Evolutionary conservation across 192 early-diverging fungal species (phyloP).

Genomic region (Fimicolochytrium jonesii): DNA sequence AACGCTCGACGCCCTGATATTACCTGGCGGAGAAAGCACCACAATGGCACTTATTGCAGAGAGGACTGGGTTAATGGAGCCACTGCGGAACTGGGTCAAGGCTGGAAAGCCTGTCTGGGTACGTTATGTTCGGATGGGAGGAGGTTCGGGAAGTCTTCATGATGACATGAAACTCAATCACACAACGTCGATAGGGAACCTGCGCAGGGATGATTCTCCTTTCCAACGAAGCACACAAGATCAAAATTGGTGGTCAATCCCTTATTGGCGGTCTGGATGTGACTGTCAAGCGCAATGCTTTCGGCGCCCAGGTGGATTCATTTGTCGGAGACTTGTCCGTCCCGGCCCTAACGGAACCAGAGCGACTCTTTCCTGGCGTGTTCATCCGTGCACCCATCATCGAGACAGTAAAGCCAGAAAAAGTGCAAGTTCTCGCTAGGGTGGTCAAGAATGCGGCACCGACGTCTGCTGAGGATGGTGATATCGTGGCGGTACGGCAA

Average conservation of each 20-base stretch:
- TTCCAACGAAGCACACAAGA: slow-evolving; percentile 63
- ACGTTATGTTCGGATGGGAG: background rate
- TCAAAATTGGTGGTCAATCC: slow-evolving; percentile 83
- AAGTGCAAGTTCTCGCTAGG: slow-evolving; percentile 69
- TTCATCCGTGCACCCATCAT: slow-evolving; percentile 97
- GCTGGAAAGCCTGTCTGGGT: slow-evolving; percentile 74
- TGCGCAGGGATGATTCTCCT: slow-evolving; percentile 96
- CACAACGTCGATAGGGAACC: slow-evolving; percentile 74
- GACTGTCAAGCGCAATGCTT: slow-evolving; percentile 87
- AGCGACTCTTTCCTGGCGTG: slow-evolving; percentile 56
- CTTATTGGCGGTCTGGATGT: slow-evolving; percentile 79
- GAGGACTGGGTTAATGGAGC: slow-evolving; percentile 73
- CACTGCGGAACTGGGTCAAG: slow-evolving; percentile 72
- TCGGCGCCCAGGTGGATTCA: slow-evolving; percentile 89
- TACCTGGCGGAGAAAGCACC: slow-evolving; percentile 94
- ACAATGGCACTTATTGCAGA: slow-evolving; percentile 92
- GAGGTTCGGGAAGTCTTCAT: no score
- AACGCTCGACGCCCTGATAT: slow-evolving; percentile 78
- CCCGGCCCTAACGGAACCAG: slow-evolving; percentile 34
- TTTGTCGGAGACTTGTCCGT: slow-evolving; percentile 72
- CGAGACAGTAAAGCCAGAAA: slow-evolving; percentile 56
- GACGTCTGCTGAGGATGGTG: slow-evolving; percentile 27
- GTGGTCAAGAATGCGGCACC: slow-evolving; percentile 53
- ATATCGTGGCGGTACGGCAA: slow-evolving; percentile 87
- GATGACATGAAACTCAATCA: no score